Conservation (phyloP, 2,329 filamentous ascomycete genomes). For the Fusarium globosum region DNA sequence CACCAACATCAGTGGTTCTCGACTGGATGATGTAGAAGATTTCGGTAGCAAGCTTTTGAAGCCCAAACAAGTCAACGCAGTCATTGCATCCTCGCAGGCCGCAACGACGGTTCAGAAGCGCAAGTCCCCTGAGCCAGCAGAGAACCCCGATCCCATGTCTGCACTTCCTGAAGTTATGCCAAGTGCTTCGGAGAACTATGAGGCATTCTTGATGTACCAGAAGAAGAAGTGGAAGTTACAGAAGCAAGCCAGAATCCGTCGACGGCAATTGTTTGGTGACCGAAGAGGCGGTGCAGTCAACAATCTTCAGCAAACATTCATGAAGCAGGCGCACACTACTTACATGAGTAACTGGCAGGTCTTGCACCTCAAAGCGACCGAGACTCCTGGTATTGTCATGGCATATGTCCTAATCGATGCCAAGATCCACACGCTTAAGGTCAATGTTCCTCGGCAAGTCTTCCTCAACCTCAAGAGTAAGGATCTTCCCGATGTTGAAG, state of each 20-base stretch:
- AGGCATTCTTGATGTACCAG: constrained; percentile 89
- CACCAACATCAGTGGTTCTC: constrained; percentile 69
- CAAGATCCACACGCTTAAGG: constrained; percentile 87
- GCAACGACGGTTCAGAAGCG: constrained; percentile 69
- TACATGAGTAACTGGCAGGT: constrained; percentile 97
- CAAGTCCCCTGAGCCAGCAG: constrained; percentile 76
- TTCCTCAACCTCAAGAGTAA: constrained; percentile 92
- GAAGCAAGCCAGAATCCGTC: constrained; percentile 84
- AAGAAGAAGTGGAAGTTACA: constrained; percentile 99
- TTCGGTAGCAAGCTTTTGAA: constrained; percentile 77
- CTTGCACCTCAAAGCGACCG: constrained; percentile 84
- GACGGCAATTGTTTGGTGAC: constrained; percentile 94
- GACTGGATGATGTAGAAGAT: constrained; percentile 80
- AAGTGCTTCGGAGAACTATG: constrained; percentile 84
- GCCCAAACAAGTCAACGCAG: constrained; percentile 67
- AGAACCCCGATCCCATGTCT: constrained; percentile 81
- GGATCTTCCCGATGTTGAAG: constrained; percentile 87
- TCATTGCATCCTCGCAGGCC: constrained; percentile 67
- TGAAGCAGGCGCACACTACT: constrained; percentile 89
- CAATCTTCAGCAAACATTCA: constrained; percentile 78
- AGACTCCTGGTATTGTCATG: constrained; percentile 85
- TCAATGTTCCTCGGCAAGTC: constrained; percentile 88
- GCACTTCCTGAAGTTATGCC: constrained; percentile 87
- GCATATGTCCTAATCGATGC: constrained; percentile 94
- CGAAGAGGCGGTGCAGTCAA: constrained; percentile 64